A percentile compares a stretch with the other conserved stretches of the same genome.
These are phyloP conservation scores for Chytriomyces confervae DNA, from an alignment of 192 early-diverging fungal species.

Conservation along the genomic window DNA sequence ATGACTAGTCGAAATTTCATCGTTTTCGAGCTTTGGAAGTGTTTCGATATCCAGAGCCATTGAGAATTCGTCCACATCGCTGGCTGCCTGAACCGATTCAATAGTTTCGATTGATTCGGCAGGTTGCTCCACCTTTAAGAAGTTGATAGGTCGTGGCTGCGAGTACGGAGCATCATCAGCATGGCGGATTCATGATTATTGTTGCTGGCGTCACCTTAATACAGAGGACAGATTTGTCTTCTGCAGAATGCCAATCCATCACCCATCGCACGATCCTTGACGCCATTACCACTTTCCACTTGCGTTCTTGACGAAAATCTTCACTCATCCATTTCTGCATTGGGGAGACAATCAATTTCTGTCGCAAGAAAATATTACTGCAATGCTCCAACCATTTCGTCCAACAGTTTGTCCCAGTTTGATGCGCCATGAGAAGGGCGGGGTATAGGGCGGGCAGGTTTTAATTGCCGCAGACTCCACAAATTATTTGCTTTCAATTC, in stretches of 20 bases:
- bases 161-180: no score
- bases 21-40: no score
- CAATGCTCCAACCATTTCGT: slow-evolving; percentile 71
- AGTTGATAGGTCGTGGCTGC: no score
- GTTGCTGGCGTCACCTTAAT: slow-evolving; percentile 55
- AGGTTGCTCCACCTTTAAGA: no score
- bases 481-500: slow-evolving; percentile 67
- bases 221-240: slow-evolving; percentile 72
- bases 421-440: slow-evolving; percentile 54
- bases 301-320: slow-evolving; percentile 82
- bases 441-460: slow-evolving; percentile 60
- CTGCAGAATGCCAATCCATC: slow-evolving; percentile 75
- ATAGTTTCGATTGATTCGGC: no score
- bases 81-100: no score
- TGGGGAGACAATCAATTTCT: not conserved
- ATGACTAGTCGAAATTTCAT: no score
- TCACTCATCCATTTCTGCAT: slow-evolving; percentile 75
- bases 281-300: slow-evolving; percentile 80
- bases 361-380: not conserved
- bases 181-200: not conserved
- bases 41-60: no score
- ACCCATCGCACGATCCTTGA: slow-evolving; percentile 67
- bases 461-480: slow-evolving; percentile 81
- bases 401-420: slow-evolving; percentile 78
- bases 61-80: no score